phyloP scores from a whole-genome alignment of 2,329 filamentous ascomycete species.

The Fusarium nurragi region DNA sequence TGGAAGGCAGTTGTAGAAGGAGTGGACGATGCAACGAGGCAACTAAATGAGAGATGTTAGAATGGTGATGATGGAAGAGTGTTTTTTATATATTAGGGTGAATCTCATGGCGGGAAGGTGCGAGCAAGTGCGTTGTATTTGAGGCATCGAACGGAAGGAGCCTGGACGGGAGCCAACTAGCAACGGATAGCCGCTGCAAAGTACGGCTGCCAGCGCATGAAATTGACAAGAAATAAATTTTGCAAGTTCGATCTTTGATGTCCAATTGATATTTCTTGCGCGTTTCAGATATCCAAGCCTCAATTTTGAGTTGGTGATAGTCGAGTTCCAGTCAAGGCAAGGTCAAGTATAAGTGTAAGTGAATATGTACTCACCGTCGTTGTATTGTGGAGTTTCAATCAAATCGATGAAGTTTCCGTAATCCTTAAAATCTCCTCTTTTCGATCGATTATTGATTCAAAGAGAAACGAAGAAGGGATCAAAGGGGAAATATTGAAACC shows the following conservation, averaged over 20 bases:
- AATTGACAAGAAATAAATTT: not conserved
- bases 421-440: constrained; percentile 15
- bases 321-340: constrained; percentile 19
- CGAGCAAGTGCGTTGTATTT: constrained; percentile 2
- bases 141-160: constrained; percentile 28
- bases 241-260: not conserved
- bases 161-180: constrained; percentile 3
- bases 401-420: constrained; percentile 12
- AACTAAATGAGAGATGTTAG: constrained; percentile 42
- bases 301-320: not conserved
- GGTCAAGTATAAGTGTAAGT: constrained; percentile 16
- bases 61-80: constrained; percentile 10
- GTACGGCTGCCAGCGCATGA: constrained; percentile 20
- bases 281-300: not conserved
- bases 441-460: constrained; percentile 32
- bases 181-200: constrained; percentile 23
- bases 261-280: not conserved
- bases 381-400: constrained; percentile 3
- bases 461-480: constrained; percentile 26
- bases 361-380: constrained; percentile 29
- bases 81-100: not conserved
- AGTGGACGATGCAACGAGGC: constrained; percentile 50
- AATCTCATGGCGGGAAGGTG: constrained; percentile 8
- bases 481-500: constrained; percentile 31
- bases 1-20: constrained; percentile 38